Evolutionary conservation across 2,329 filamentous ascomycete species (phyloP), one percentile per base, ranked within the genome.

Genomic region (Penicillium sclerotiorum): DNA sequence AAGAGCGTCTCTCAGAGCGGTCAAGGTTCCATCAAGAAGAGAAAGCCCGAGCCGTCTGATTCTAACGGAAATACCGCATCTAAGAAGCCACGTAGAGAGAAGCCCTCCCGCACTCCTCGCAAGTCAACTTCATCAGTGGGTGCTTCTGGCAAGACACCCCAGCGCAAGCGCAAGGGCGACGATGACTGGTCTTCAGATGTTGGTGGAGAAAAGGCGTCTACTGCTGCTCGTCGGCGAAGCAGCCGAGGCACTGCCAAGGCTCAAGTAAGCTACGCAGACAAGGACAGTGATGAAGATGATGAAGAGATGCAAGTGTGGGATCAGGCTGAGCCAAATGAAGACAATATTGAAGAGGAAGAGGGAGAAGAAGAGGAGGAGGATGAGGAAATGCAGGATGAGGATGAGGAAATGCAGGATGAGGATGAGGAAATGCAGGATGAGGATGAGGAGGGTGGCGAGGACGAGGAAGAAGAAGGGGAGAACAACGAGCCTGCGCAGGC

Each of bases 261-360:
- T 25, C 62, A 62, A 12, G 64, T 77, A 52, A 75, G 69, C 52
- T 76, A 77, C 52, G 71, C 64, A 5, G 75, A 78, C 47, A 70
- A 67, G 17, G 71, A 73, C 50, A 76, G 71, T 36, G 73, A 73
- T 27, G 73, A 76, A 28, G 73, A 74, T 17, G 73, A 76, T 41
- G 57, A 65, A 33, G 72, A 76, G 45, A 72, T 76, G 63, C 64
- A 69, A 28, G 66, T 72, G 32, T 68, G 64, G 61, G 55, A 62
- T 13, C 49, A 64, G 17, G 52, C 58, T 11, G 56, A 66, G 21
- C 60, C 60, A 27, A 62, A 66, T 42, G 60, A 65, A 2, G 53
- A 45, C 15, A 52, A 59, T 13, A 66, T 66, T 11, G 64, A 61
- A 17, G 65, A 68, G 6, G 65, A 61, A 3, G 63, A 60, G 11